phyloP scores from a whole-genome alignment of 306 rosid species.

The Ceratonia siliqua region DNA sequence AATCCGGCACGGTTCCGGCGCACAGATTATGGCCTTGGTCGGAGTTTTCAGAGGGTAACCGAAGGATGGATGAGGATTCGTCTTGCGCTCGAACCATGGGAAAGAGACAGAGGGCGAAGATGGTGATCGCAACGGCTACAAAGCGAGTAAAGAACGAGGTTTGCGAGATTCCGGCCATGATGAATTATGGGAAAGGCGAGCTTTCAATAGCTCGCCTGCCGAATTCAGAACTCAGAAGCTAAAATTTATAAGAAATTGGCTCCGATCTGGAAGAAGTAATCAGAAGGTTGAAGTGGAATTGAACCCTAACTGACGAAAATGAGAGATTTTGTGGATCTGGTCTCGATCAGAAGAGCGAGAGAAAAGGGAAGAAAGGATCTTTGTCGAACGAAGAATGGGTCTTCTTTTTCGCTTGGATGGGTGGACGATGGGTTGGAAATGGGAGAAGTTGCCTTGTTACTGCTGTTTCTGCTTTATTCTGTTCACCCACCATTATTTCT shows the following conservation, averaged over 20 bases:
- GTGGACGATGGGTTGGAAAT: not conserved
- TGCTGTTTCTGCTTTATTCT: too few species aligned
- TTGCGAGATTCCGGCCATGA: conserved; percentile 41
- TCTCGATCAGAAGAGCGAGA: too few species aligned
- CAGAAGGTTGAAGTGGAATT: not conserved
- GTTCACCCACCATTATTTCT: too few species aligned
- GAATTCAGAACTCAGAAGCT: not conserved
- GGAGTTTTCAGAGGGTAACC: conserved; percentile 46
- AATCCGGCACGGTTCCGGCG: conserved; percentile 10
- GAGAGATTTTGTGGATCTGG: not conserved
- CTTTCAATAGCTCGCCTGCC: conserved; percentile 33
- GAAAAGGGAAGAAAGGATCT: conserved; percentile 4
- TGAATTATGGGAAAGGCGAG: conserved; percentile 36
- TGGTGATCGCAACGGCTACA: conserved; percentile 4
- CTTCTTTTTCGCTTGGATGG: not conserved
- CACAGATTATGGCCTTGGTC: conserved; percentile 42
- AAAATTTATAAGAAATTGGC: not conserved
- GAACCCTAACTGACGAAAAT: conserved; percentile 12
- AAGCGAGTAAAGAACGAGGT: conserved; percentile 25
- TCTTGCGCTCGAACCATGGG: conserved; percentile 41
- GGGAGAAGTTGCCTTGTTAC: too few species aligned
- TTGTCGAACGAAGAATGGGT: not conserved
- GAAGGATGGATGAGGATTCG: conserved; percentile 27
- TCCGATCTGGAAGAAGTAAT: not conserved
- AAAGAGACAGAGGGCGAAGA: conserved; percentile 36